A percentile compares a stretch with the other conserved stretches of the same genome.
Conservation (phyloP, 2,329 filamentous ascomycete species). For the Phialophora expanda region DNA sequence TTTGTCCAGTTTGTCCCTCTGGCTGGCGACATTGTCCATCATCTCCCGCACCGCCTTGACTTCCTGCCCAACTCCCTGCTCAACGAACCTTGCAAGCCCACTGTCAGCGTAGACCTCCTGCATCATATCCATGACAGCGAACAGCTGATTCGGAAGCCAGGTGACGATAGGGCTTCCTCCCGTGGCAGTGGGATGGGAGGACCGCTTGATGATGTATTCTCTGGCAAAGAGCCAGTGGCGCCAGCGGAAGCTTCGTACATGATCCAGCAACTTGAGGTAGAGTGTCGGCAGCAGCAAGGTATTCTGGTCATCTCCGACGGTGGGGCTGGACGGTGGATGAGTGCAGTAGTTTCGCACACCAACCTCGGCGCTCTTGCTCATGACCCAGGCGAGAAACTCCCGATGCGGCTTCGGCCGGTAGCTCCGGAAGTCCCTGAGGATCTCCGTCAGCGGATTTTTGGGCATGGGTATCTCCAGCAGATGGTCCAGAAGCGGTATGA, state of each 20-base stretch:
- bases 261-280: conserved; percentile 53
- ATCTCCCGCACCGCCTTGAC: conserved; percentile 42
- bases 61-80: conserved; percentile 17
- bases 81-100: conserved; percentile 29
- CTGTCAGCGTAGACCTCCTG: conserved; percentile 49
- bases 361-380: conserved; percentile 56
- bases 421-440: conserved; percentile 83
- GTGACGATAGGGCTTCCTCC: conserved; percentile 57
- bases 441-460: conserved; percentile 82
- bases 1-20: conserved; percentile 47
- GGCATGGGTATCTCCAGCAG: conserved; percentile 87
- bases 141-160: conserved; percentile 57
- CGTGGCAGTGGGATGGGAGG: conserved; percentile 54
- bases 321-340: neutral
- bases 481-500: conserved; percentile 89
- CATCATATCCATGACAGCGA: conserved; percentile 57
- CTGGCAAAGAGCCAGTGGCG: conserved; percentile 56
- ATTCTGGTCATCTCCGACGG: conserved; percentile 43
- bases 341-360: conserved; percentile 46
- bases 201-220: conserved; percentile 56
- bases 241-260: conserved; percentile 57
- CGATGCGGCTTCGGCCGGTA: conserved; percentile 90
- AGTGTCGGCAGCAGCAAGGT: conserved; percentile 46
- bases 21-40: conserved; percentile 45
- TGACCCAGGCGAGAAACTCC: conserved; percentile 77